These are phyloP conservation scores for Colletotrichum sp. DNA, from an alignment of 2,329 filamentous ascomycete genomes.

Conservation along the genomic window DNA sequence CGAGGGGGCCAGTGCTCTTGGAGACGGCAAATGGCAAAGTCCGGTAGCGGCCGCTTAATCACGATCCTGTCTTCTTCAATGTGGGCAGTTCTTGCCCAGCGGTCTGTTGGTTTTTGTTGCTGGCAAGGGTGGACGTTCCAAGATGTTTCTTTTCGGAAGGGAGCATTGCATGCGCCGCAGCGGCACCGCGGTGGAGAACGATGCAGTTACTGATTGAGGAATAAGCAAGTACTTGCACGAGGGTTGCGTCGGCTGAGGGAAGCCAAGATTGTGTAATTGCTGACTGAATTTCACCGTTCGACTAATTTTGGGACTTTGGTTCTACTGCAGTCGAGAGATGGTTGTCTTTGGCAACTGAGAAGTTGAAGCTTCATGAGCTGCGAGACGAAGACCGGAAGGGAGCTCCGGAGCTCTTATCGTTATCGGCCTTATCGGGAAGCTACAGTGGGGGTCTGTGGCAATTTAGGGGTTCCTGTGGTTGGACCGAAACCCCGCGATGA, in stretches of 20 bases:
- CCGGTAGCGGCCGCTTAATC: not conserved
- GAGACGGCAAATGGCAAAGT: not conserved
- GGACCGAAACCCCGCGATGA: not conserved
- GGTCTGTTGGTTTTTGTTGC: not conserved
- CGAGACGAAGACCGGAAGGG: not conserved
- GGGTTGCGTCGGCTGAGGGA: not conserved
- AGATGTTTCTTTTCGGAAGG: not conserved
- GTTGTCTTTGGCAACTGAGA: not conserved
- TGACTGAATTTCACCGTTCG: not conserved
- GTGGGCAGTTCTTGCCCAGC: not conserved
- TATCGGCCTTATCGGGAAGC: not conserved
- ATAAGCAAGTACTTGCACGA: not conserved
- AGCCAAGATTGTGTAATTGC: not conserved
- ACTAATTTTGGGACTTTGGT: not conserved
- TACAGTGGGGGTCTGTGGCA: not conserved
- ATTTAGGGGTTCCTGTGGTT: not conserved
- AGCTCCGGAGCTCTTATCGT: not conserved
- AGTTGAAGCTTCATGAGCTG: not conserved
- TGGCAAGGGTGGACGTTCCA: not conserved
- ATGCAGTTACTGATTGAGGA: not conserved
- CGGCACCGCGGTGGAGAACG: not conserved
- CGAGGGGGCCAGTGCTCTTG: conserved; percentile 5
- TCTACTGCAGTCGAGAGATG: not conserved
- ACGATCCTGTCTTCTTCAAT: not conserved
- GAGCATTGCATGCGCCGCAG: not conserved